Conservation (phyloP, 169 alveolate species). For the Babesia bigemina region DNA sequence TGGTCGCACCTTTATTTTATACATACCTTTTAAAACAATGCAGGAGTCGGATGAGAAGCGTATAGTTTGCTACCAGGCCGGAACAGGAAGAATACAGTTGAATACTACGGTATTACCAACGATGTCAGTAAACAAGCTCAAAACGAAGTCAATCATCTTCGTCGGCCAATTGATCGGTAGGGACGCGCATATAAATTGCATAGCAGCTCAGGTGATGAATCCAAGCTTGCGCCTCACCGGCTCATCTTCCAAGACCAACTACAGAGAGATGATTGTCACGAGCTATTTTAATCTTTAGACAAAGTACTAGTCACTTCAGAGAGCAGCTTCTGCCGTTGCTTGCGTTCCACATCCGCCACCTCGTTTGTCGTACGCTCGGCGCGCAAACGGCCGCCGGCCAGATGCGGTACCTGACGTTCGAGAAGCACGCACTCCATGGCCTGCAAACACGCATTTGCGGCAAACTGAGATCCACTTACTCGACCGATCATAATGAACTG, state of each 20-base stretch:
- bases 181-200: not conserved
- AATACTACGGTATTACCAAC: constrained; percentile 70
- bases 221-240: constrained; percentile 54
- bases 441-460: not conserved
- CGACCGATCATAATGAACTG: constrained; percentile 51
- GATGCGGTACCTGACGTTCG: constrained; percentile 47
- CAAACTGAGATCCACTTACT: constrained; percentile 12
- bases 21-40: not conserved
- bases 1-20: not conserved
- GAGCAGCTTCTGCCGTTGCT: constrained; percentile 7
- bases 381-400: constrained; percentile 12
- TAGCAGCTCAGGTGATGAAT: constrained; percentile 33
- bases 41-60: constrained; percentile 37
- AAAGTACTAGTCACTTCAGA: not conserved
- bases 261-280: constrained; percentile 47
- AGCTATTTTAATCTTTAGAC: constrained; percentile 17
- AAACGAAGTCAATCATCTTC: constrained; percentile 53
- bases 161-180: constrained; percentile 61
- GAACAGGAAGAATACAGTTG: constrained; percentile 75
- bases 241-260: constrained; percentile 45
- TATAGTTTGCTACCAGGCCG: constrained; percentile 73
- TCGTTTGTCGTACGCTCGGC: constrained; percentile 19
- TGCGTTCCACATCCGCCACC: constrained; percentile 16
- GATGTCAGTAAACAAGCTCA: constrained; percentile 62
- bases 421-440: constrained; percentile 56